A percentile compares a stretch with the other conserved stretches of the same genome.
These are phyloP conservation scores for Coemansia pectinata DNA, from an alignment of 192 early-diverging fungal genomes.

Conservation along the genomic window DNA sequence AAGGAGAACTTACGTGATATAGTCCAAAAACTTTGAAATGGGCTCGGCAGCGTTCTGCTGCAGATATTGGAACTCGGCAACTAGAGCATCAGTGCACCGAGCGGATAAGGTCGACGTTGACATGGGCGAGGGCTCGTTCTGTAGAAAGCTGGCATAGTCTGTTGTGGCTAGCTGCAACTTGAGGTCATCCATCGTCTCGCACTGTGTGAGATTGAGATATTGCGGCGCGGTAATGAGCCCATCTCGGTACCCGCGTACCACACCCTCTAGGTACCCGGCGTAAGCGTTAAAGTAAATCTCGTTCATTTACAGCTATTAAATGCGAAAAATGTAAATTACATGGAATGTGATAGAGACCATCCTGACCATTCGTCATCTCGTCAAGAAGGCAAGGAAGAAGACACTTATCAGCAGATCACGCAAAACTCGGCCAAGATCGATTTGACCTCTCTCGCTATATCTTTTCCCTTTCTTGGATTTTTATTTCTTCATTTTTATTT, in stretches of 20 bases:
- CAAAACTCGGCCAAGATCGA: background rate
- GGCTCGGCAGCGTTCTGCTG: constrained; percentile 79
- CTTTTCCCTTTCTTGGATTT: background rate
- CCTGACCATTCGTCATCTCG: no score
- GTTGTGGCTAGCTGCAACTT: constrained; percentile 93
- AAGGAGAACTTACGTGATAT: constrained; percentile 73
- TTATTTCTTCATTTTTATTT: background rate
- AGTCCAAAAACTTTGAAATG: constrained; percentile 91
- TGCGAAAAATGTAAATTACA: background rate
- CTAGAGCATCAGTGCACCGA: constrained; percentile 83
- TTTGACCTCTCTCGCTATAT: background rate
- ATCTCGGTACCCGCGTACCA: constrained; percentile 91
- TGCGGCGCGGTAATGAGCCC: constrained; percentile 78
- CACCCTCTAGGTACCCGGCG: constrained; percentile 90
- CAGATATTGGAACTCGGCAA: constrained; percentile 93
- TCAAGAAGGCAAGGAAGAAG: background rate
- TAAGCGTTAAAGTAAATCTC: constrained; percentile 80
- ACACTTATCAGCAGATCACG: background rate
- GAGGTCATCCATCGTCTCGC: constrained; percentile 97
- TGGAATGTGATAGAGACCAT: background rate
- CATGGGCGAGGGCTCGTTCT: constrained; percentile 95
- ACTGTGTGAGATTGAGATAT: constrained; percentile 96
- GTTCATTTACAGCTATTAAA: constrained; percentile 27
- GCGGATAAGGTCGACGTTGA: constrained; percentile 91
- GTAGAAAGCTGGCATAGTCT: constrained; percentile 91